These are phyloP conservation scores for Elongisporangium anandrum DNA, from an alignment of 352 stramenopile species.

Conservation along the genomic window DNA sequence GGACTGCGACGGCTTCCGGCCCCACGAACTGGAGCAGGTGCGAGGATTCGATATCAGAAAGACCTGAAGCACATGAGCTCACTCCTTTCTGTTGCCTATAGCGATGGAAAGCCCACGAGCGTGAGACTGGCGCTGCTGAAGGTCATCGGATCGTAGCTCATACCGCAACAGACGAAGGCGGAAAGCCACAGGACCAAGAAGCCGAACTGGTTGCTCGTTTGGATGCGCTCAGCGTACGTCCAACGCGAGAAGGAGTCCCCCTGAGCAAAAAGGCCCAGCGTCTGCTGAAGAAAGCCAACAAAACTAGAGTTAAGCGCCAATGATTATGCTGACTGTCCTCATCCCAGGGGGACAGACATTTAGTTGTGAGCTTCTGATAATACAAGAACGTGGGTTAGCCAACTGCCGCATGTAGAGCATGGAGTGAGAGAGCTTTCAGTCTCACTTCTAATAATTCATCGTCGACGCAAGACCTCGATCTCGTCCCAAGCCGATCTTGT, in stretches of 20 bases:
- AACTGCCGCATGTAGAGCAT: too few relatives aligned
- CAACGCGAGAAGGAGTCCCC: slow-evolving; percentile 5
- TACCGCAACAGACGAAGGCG: background rate
- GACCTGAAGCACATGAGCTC: too few relatives aligned
- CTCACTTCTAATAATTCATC: too few relatives aligned
- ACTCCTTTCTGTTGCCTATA: slow-evolving; percentile 2
- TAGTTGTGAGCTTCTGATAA: too few relatives aligned
- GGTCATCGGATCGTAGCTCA: slow-evolving; percentile 2
- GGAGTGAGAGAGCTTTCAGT: too few relatives aligned
- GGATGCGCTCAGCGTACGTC: slow-evolving; percentile 3
- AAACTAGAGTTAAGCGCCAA: slow-evolving; percentile 2
- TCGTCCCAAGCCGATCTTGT: too few relatives aligned
- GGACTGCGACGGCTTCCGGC: slow-evolving; percentile 53
- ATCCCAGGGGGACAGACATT: too few relatives aligned
- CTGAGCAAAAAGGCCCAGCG: slow-evolving; percentile 48
- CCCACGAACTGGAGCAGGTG: slow-evolving; percentile 54
- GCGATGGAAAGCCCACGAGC: slow-evolving; percentile 22
- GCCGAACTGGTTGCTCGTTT: slow-evolving; percentile 14
- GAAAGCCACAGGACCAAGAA: slow-evolving; percentile 8
- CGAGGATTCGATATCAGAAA: too few relatives aligned
- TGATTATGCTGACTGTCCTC: background rate
- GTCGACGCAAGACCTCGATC: too few relatives aligned
- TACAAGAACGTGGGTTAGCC: too few relatives aligned
- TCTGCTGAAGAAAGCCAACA: slow-evolving; percentile 19
- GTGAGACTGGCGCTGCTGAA: background rate